Conservation (phyloP, 441 rosid species). For the Breynia disticha region DNA sequence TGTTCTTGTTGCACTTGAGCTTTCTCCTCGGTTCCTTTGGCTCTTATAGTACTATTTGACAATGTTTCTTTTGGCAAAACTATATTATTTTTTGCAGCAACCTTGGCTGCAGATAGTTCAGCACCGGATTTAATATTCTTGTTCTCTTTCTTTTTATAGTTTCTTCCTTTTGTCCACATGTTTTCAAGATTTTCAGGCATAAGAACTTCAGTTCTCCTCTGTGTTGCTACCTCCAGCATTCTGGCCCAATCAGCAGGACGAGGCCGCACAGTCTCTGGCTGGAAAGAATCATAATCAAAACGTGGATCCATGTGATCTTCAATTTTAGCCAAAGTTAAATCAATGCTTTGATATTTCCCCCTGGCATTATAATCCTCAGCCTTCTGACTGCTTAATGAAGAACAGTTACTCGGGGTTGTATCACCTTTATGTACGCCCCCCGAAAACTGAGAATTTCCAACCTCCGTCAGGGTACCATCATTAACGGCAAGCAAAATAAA, state of each 20-base stretch:
- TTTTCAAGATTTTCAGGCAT: constrained; percentile 96
- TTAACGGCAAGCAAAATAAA: constrained; percentile 44
- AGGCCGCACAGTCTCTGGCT: constrained; percentile 35
- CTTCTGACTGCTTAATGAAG: constrained; percentile 22
- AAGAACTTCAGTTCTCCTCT: constrained; percentile 92
- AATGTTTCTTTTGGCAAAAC: constrained; percentile 18
- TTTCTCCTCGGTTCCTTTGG: constrained; percentile 33
- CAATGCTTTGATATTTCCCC: constrained; percentile 24
- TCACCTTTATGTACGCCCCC: constrained; percentile 26
- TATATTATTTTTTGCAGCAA: constrained; percentile 13
- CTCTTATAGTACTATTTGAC: constrained; percentile 19
- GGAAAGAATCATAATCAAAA: constrained; percentile 18
- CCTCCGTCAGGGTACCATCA: constrained; percentile 34
- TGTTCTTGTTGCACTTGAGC: constrained; percentile 22
- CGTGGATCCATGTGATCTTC: constrained; percentile 23
- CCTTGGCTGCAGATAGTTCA: constrained; percentile 24
- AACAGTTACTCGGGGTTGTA: constrained; percentile 20
- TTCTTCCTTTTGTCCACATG: constrained; percentile 97
- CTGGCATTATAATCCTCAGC: not conserved
- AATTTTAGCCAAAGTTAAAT: constrained; percentile 23
- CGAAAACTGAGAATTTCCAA: constrained; percentile 32
- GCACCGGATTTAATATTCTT: constrained; percentile 31
- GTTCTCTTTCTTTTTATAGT: constrained; percentile 72
- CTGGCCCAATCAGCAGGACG: constrained; percentile 75
- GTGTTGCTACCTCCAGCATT: constrained; percentile 69